Evolutionary conservation across 176 grass and related monocot species (phyloP).

Genomic region (Bromus sterilis): DNA sequence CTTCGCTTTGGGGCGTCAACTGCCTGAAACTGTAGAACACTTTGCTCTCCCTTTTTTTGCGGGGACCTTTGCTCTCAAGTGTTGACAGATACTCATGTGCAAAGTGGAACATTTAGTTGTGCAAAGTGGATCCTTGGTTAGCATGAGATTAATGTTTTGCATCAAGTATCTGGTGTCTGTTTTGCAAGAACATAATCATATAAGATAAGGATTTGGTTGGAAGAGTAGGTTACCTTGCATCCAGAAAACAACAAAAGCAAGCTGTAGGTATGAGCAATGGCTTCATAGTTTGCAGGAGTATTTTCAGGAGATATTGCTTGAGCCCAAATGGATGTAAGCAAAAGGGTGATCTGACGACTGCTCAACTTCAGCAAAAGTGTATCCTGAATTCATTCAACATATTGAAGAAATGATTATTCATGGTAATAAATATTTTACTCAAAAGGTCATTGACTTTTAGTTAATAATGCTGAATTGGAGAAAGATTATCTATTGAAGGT

Average conservation of each 20-base stretch:
- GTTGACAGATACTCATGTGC: neutral
- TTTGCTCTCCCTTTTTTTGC: neutral
- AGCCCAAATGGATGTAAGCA: constrained; percentile 93
- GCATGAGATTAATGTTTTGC: neutral
- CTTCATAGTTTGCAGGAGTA: constrained; percentile 90
- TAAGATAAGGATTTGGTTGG: constrained; percentile 2
- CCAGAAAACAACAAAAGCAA: constrained; percentile 82
- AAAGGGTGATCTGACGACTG: constrained; percentile 80
- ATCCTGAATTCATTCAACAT: constrained; percentile 60
- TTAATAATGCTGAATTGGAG: constrained; percentile 11
- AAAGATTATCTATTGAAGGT: constrained; percentile 16
- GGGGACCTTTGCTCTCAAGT: neutral
- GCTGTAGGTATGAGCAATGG: constrained; percentile 95
- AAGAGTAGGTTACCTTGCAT: constrained; percentile 57
- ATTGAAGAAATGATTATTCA: constrained; percentile 25
- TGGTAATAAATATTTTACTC: constrained; percentile 18
- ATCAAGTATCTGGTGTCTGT: constrained; percentile 1
- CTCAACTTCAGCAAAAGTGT: constrained; percentile 69
- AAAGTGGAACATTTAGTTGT: neutral
- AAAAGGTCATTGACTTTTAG: constrained; percentile 21
- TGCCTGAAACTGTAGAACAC: constrained; percentile 1
- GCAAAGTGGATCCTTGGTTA: neutral
- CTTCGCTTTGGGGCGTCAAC: neutral
- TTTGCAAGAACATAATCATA: constrained; percentile 1
- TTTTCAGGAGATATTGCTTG: constrained; percentile 78